Percentiles rank a stretch among this genome's conserved stretches.
Conservation (phyloP, 148 eudicot species). For the Chenopodium quinoa region DNA sequence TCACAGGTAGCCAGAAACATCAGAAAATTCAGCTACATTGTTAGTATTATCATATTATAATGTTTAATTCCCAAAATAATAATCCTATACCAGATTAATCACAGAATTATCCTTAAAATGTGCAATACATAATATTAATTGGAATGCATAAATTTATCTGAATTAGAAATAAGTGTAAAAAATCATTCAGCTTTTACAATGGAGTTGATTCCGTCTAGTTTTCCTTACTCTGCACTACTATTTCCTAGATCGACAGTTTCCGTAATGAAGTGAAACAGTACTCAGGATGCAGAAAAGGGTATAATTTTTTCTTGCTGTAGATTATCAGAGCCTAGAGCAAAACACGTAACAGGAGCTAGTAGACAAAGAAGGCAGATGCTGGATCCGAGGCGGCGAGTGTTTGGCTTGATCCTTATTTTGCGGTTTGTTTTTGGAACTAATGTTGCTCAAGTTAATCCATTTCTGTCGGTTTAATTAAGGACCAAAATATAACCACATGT, state of each 20-base stretch:
- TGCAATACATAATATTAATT: no score
- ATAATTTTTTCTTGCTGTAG: background rate
- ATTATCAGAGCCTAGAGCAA: background rate
- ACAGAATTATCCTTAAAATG: background rate
- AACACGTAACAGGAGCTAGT: background rate
- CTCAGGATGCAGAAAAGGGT: background rate
- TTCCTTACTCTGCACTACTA: background rate
- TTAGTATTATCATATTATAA: no score
- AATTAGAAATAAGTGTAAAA: no score
- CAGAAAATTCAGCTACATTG: background rate
- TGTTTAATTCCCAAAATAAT: background rate
- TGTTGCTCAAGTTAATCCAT: background rate
- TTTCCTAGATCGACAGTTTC: no score
- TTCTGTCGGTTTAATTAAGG: background rate
- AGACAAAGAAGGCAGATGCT: background rate
- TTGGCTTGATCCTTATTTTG: slow-evolving; percentile 14
- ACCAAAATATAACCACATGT: background rate
- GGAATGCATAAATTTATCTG: no score
- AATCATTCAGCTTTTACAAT: background rate
- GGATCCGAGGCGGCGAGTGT: background rate
- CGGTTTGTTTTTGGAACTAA: slow-evolving; percentile 2
- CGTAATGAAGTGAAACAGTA: background rate
- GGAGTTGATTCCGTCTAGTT: background rate
- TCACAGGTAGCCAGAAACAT: background rate
- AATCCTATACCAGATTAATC: background rate